Conservation (phyloP, 495 filamentous ascomycete species). For the Daldinia decipiens region DNA sequence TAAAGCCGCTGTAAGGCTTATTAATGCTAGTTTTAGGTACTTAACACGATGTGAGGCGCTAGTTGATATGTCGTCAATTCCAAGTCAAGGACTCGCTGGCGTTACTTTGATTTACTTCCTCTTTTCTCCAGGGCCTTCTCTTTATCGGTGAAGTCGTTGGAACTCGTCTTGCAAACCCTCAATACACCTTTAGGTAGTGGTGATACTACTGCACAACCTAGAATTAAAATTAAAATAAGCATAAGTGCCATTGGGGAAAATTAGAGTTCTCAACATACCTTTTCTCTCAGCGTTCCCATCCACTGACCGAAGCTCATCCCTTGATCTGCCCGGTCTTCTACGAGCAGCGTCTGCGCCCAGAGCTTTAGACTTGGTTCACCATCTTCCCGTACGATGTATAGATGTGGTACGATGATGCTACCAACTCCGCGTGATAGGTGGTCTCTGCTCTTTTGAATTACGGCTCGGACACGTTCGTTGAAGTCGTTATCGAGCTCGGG, state of each 20-base stretch:
- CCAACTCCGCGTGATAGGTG: conserved; percentile 85
- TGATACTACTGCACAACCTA: conserved; percentile 57
- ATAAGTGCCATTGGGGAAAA: conserved; percentile 12
- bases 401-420: conserved; percentile 87
- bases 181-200: not conserved
- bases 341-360: conserved; percentile 95
- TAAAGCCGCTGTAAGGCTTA: conserved; percentile 9
- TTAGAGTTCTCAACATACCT: conserved; percentile 73
- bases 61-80: conserved; percentile 20
- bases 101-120: conserved; percentile 16
- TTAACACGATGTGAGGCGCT: conserved; percentile 23
- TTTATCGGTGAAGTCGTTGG: not conserved
- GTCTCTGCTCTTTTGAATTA: conserved; percentile 90
- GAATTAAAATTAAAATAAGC: conserved; percentile 31
- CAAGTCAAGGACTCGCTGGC: conserved; percentile 13
- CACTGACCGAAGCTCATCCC: conserved; percentile 91
- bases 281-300: conserved; percentile 92
- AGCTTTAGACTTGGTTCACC: conserved; percentile 94
- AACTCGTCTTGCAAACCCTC: not conserved
- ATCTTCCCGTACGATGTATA: conserved; percentile 94
- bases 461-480: conserved; percentile 89
- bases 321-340: conserved; percentile 96
- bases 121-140: not conserved
- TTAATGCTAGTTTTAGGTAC: conserved; percentile 13
- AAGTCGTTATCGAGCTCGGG: conserved; percentile 94